Base-by-base conservation (phyloP, 257 asterid species). In the Cynanchum wilfordii region DNA sequence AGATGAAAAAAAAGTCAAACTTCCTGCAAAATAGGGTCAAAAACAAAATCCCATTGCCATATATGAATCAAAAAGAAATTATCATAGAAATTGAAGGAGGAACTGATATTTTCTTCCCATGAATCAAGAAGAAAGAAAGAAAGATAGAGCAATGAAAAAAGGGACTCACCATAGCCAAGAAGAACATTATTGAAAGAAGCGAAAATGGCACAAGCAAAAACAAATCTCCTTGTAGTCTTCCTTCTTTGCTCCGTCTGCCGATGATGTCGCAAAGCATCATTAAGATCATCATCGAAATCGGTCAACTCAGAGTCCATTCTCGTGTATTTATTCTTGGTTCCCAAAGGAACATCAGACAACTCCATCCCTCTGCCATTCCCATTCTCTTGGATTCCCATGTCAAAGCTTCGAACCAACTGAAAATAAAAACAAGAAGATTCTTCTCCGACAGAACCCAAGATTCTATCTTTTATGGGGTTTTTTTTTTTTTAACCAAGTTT, bases 101-200 rank as follows among this genome's bases (percentile, higher is more conserved):
- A 49, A 13, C 16, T 4, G 20, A 49, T 22, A 29, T 54, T n/a
- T 2, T 67, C 45, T 16, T 16, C 17, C 5, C 7, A 59, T 30
- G 45, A 62, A 62, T 62, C 7, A 59, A 15, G 66, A 59, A 60
- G 67, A 49, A 16, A 36, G 25, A 12, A 16, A n/a, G 20, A 44
- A 60, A 10, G 24, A 20, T 12, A 65, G 40, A 56, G 4, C 22
- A 33, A 76, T 30, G 2, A 27, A 44, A 49, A 16, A 72, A 42
- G 47, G 58, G 24, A 45, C 22, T 77, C 85, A 86, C 98, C 98
- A 77, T 94, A 94, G 47, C 98, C 98, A 76, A 94, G 96, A 65
- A 94, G 97, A 64, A 89, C 97, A 77, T 84, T 88, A 77, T 91
- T 94, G 64, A 94, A 96, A 69, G 97, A 94, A 47, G 98, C 98